These are phyloP conservation scores for Ustulina deusta DNA, from an alignment of 2,329 filamentous ascomycete species.

Conservation along the genomic window DNA sequence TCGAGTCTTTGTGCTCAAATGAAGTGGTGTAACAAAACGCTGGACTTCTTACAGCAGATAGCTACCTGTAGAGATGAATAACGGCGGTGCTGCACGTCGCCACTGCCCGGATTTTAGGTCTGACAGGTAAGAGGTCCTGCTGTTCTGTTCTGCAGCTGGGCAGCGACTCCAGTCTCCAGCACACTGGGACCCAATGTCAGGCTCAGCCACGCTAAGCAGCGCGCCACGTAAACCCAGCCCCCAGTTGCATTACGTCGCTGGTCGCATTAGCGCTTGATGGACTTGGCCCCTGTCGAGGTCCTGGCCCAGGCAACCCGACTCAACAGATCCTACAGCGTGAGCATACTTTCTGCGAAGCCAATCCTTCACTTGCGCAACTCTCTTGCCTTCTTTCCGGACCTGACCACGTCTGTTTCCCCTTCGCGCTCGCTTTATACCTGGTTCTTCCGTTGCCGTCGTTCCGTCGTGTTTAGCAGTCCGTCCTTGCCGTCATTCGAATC, in stretches of 20 bases:
- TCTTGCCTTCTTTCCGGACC: conserved; percentile 10
- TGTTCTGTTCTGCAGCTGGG: conserved; percentile 18
- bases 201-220: conserved; percentile 37
- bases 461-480: not conserved
- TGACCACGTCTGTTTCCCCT: not conserved
- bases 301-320: conserved; percentile 32
- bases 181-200: conserved; percentile 28
- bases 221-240: conserved; percentile 46
- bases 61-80: not conserved
- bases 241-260: conserved; percentile 51
- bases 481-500: conserved; percentile 27
- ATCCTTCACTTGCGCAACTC: conserved; percentile 20
- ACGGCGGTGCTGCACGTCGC: conserved; percentile 6
- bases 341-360: conserved; percentile 35
- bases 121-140: not conserved
- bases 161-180: conserved; percentile 28
- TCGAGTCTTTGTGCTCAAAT: not conserved
- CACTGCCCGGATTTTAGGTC: conserved; percentile 5
- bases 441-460: conserved; percentile 21
- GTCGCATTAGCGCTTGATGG: conserved; percentile 42
- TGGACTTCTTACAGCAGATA: not conserved
- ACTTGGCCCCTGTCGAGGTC: conserved; percentile 31
- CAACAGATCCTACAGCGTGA: conserved; percentile 23
- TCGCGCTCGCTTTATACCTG: conserved; percentile 17
- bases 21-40: conserved; percentile 10